These are phyloP conservation scores for Cladorrhinum sp. DNA, from an alignment of 2,329 filamentous ascomycete genomes.

Conservation along the genomic window DNA sequence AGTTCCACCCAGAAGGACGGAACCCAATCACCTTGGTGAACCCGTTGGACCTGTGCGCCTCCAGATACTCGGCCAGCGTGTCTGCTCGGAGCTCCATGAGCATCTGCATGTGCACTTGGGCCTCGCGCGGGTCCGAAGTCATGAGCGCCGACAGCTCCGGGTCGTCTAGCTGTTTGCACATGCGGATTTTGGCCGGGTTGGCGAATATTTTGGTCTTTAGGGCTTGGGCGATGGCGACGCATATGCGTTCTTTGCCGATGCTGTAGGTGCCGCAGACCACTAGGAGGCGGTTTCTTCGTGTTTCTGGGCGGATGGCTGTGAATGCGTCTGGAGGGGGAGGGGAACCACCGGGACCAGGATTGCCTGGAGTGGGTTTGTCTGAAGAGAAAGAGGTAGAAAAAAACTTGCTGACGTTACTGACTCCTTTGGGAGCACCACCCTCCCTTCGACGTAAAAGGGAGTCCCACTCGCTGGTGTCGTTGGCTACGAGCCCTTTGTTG, in stretches of 20 bases:
- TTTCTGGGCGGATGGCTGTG: conserved; percentile 22
- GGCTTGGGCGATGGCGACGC: conserved; percentile 84
- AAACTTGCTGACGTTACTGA: conserved; percentile 51
- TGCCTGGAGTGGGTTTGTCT: conserved; percentile 21
- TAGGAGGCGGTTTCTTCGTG: conserved; percentile 60
- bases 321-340: conserved; percentile 24
- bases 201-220: conserved; percentile 88
- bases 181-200: conserved; percentile 74
- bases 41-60: conserved; percentile 61
- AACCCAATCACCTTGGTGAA: conserved; percentile 89
- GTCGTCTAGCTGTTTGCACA: conserved; percentile 83
- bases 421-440: conserved; percentile 35
- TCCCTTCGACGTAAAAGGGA: conserved; percentile 37
- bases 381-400: conserved; percentile 34
- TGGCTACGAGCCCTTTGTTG: conserved; percentile 34
- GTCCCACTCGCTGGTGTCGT: conserved; percentile 47
- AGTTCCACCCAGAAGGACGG: conserved; percentile 91
- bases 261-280: conserved; percentile 96
- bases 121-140: conserved; percentile 75
- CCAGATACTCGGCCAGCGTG: conserved; percentile 85
- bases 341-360: conserved; percentile 15
- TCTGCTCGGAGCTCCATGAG: conserved; percentile 91
- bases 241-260: conserved; percentile 96
- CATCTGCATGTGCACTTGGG: conserved; percentile 97
- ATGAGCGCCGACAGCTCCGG: conserved; percentile 73